Evolutionary conservation across 1,139 yeast genomes (phyloP).

Genomic region (Lodderomyces oxycetoniae): DNA sequence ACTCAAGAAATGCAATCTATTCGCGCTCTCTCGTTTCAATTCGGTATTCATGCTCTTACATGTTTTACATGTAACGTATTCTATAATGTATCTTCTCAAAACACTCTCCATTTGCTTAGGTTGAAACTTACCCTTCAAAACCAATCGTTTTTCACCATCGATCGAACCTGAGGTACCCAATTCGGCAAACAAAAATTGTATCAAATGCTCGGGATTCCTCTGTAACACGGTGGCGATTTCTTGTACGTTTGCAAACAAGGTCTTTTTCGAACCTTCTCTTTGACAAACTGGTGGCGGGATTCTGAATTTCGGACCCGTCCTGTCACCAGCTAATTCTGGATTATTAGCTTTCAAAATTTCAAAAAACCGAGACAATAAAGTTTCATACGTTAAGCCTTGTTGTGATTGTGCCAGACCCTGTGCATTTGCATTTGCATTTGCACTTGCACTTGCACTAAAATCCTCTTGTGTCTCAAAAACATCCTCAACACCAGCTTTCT

Average conservation of each 20-base stretch:
- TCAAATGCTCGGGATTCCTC: slow-evolving; percentile 95
- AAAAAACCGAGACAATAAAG: slow-evolving; percentile 79
- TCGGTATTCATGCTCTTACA: slow-evolving; percentile 98
- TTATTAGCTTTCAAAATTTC: slow-evolving; percentile 81
- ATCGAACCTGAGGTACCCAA: slow-evolving; percentile 99
- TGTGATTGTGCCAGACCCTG: slow-evolving; percentile 24
- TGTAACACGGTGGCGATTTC: slow-evolving; percentile 91
- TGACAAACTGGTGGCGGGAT: slow-evolving; percentile 96
- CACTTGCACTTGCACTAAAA: slow-evolving; percentile 1
- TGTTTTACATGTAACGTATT: slow-evolving; percentile 97
- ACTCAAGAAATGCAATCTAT: slow-evolving; percentile 94
- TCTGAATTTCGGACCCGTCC: slow-evolving; percentile 87
- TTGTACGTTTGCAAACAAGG: slow-evolving; percentile 92
- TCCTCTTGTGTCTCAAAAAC: slow-evolving; percentile 15
- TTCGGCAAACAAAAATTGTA: slow-evolving; percentile 95
- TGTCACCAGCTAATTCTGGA: slow-evolving; percentile 97
- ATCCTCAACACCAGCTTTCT: slow-evolving; percentile 76
- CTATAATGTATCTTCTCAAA: slow-evolving; percentile 91
- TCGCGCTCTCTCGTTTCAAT: slow-evolving; percentile 88
- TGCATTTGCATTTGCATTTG: slow-evolving; percentile 13
- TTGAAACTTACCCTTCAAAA: slow-evolving; percentile 96
- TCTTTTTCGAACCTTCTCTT: slow-evolving; percentile 97
- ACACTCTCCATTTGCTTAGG: slow-evolving; percentile 97
- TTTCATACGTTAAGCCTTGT: slow-evolving; percentile 71
- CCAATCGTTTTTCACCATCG: slow-evolving; percentile 94